phyloP scores from a whole-genome alignment of 2,329 filamentous ascomycete genomes.

The Trichoderma guizhouense region DNA sequence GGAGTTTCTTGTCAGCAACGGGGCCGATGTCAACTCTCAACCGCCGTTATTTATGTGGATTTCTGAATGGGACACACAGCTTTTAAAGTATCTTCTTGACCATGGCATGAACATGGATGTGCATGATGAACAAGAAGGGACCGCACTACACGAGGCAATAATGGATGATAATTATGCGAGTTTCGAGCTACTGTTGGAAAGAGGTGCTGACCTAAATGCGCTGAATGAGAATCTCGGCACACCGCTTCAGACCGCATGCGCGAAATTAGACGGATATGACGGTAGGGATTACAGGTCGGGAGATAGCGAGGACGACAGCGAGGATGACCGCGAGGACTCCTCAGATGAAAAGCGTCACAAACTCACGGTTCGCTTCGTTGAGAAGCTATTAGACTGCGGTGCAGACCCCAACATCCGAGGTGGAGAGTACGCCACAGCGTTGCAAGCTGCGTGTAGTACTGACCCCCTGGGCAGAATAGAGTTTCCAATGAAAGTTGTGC shows the following conservation, averaged over 20 bases:
- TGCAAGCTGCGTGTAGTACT: background rate
- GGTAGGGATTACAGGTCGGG: no score
- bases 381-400: background rate
- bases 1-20: background rate
- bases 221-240: background rate
- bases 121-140: background rate
- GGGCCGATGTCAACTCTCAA: background rate
- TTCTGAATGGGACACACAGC: rapidly evolving
- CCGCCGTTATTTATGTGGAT: background rate
- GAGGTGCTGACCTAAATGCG: background rate
- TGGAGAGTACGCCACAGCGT: background rate
- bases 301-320: no score
- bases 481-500: background rate
- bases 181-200: background rate
- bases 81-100: background rate
- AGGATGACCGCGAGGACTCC: no score
- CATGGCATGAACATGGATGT: background rate
- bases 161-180: rapidly evolving
- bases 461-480: no score
- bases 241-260: background rate
- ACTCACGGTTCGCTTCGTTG: no score
- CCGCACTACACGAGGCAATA: background rate
- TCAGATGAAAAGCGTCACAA: no score
- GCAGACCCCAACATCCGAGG: background rate
- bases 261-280: no score